Conservation (phyloP, 208 protist genomes). For the Novymonas esmeraldas region DNA sequence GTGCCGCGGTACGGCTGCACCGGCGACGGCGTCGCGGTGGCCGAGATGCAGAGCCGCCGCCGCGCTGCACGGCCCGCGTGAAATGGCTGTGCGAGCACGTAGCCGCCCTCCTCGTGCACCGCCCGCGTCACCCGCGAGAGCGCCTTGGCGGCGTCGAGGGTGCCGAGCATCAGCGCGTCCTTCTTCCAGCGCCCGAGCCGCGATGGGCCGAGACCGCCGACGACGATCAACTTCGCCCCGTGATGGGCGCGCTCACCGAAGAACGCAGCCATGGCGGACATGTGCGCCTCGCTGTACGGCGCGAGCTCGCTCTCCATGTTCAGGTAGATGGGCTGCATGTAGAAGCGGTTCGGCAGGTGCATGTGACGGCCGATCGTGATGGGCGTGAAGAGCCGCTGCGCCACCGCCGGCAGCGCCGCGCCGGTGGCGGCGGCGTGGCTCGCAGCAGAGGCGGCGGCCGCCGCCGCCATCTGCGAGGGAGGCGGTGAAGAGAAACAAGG, state of each 20-base stretch:
- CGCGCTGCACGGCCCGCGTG: slow-evolving; percentile 88
- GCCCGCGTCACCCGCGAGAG: slow-evolving; percentile 83
- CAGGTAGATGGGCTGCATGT: slow-evolving; percentile 89
- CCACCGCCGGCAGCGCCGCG: neutral
- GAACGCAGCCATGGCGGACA: slow-evolving; percentile 80
- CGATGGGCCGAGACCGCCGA: slow-evolving; percentile 89
- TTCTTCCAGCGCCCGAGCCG: slow-evolving; percentile 75
- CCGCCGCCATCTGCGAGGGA: slow-evolving; percentile 7
- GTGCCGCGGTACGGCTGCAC: slow-evolving; percentile 70
- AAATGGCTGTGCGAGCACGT: slow-evolving; percentile 93
- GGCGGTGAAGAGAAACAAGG: neutral
- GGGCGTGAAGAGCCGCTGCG: slow-evolving; percentile 56
- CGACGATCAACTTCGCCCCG: slow-evolving; percentile 89
- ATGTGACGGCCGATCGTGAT: slow-evolving; percentile 58
- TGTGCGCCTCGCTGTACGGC: slow-evolving; percentile 60
- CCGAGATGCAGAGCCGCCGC: slow-evolving; percentile 51
- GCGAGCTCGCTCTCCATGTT: slow-evolving; percentile 79
- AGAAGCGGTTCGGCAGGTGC: slow-evolving; percentile 76
- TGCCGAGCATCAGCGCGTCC: slow-evolving; percentile 78
- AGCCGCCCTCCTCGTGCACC: slow-evolving; percentile 85
- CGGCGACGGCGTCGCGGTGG: slow-evolving; percentile 53
- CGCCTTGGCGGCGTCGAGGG: slow-evolving; percentile 66
- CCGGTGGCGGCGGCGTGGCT: neutral
- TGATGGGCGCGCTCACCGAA: slow-evolving; percentile 84
- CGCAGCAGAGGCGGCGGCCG: neutral